Percentiles rank a stretch among this genome's conserved stretches.
Evolutionary conservation across 1,284 basidiomycete genomes (phyloP).

Genomic region (Sparassis latifolia): DNA sequence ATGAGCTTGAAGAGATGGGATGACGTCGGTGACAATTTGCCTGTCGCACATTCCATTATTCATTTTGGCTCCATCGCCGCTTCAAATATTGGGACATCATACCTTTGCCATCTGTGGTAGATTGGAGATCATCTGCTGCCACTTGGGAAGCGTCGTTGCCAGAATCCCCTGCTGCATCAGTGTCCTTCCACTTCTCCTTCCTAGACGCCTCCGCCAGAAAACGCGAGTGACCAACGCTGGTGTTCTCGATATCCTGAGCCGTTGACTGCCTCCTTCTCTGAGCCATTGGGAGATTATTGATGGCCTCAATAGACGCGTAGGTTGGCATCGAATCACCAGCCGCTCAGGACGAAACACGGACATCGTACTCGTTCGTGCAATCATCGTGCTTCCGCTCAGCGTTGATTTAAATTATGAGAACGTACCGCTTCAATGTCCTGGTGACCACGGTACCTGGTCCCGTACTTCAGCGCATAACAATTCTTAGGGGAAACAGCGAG

Average conservation of each 20-base stretch:
- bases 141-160: constrained; percentile 10
- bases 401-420: too few species aligned
- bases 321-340: background rate
- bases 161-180: too few species aligned
- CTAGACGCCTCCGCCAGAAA: constrained; percentile 39
- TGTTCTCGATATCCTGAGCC: constrained; percentile 23
- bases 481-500: too few species aligned
- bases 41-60: too few species aligned
- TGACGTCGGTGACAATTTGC: constrained; percentile 54
- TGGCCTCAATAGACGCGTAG: background rate
- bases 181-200: constrained; percentile 32
- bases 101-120: constrained; percentile 21
- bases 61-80: too few species aligned
- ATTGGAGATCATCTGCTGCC: constrained; percentile 18
- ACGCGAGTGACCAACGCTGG: constrained; percentile 37
- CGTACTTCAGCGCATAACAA: too few species aligned
- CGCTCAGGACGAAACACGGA: too few species aligned
- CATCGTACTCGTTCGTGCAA: too few species aligned
- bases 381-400: too few species aligned
- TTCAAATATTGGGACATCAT: constrained; percentile 2
- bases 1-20: constrained; percentile 64
- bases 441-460: too few species aligned
- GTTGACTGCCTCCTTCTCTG: constrained; percentile 5
- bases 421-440: too few species aligned
- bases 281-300: too few species aligned